Conservation (phyloP, 495 filamentous ascomycete genomes). For the Xylaria castorea region DNA sequence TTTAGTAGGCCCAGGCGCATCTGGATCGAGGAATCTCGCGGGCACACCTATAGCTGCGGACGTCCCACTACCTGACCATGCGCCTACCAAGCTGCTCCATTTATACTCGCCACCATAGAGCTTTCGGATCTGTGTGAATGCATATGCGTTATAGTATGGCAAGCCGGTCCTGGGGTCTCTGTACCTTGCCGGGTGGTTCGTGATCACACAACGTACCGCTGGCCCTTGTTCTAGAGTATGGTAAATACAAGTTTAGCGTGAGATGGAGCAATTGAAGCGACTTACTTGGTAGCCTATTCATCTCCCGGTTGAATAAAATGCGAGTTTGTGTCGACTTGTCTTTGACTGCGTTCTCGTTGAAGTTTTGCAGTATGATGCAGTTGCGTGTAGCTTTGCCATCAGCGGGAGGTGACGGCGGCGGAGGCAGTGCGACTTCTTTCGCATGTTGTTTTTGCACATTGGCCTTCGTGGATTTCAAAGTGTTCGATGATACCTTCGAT, state of each 20-base stretch:
- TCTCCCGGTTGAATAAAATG: constrained; percentile 60
- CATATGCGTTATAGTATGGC: constrained; percentile 74
- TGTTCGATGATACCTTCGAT: constrained; percentile 25
- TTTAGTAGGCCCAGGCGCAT: constrained; percentile 39
- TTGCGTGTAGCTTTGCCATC: constrained; percentile 51
- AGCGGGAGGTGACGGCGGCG: constrained; percentile 35
- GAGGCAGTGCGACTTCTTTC: constrained; percentile 34
- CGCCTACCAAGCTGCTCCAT: constrained; percentile 78
- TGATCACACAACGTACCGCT: constrained; percentile 73
- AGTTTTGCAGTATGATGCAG: constrained; percentile 64
- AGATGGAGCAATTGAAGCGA: constrained; percentile 13
- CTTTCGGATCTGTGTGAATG: constrained; percentile 73
- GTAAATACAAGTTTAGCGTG: constrained; percentile 24
- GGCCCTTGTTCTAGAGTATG: constrained; percentile 52
- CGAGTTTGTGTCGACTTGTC: constrained; percentile 61
- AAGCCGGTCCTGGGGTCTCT: constrained; percentile 78
- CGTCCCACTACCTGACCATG: constrained; percentile 70
- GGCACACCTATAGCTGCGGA: constrained; percentile 72
- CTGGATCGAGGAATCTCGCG: constrained; percentile 64
- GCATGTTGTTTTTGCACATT: constrained; percentile 36
- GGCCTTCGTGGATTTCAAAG: constrained; percentile 29
- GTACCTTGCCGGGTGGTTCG: constrained; percentile 77
- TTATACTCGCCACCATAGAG: constrained; percentile 70
- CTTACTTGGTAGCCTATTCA: constrained; percentile 60
- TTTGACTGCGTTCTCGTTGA: constrained; percentile 60